phyloP scores from a whole-genome alignment of 768 basidiomycete species.

The Chalciporus sphaerocephalus region DNA sequence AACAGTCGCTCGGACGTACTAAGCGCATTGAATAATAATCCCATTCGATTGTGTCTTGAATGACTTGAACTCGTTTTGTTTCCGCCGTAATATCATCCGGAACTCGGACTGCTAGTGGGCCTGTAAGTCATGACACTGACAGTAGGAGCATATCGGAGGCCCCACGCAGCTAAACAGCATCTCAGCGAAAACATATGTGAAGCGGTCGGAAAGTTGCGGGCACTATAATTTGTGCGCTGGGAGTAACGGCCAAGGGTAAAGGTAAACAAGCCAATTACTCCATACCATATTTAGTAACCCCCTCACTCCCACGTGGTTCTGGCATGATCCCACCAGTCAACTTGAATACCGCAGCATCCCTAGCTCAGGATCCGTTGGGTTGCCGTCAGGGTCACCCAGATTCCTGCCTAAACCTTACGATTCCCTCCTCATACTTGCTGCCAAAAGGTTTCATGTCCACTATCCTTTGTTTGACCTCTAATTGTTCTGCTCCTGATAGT shows the following conservation, averaged over 20 bases:
- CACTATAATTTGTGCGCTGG: slow-evolving; percentile 12
- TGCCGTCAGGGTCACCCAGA: slow-evolving; percentile 13
- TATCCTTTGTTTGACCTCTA: slow-evolving; percentile 3
- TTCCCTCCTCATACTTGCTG: slow-evolving; percentile 3
- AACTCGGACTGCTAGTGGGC: no score
- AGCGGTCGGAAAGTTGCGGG: slow-evolving; percentile 21
- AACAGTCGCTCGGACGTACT: slow-evolving; percentile 21
- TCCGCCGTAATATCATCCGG: no score
- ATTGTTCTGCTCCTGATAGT: not conserved
- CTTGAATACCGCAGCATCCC: no score
- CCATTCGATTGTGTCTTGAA: no score
- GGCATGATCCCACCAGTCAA: slow-evolving; percentile 20
- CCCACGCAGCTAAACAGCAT: slow-evolving; percentile 21
- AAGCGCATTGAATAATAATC: slow-evolving; percentile 11
- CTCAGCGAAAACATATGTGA: slow-evolving; percentile 5
- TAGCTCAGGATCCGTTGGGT: slow-evolving; percentile 8
- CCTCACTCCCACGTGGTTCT: slow-evolving; percentile 24
- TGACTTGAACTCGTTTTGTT: no score
- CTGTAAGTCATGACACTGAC: slow-evolving; percentile 2
- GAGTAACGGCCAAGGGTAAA: slow-evolving; percentile 15
- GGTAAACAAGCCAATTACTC: slow-evolving; percentile 14
- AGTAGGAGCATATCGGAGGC: no score
- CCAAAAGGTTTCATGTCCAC: slow-evolving; percentile 6
- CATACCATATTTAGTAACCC: slow-evolving; percentile 13
- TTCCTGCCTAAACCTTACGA: slow-evolving; percentile 13